Conservation (phyloP, 371 early-diverging fungal genomes). For the Mucor piriformis region DNA sequence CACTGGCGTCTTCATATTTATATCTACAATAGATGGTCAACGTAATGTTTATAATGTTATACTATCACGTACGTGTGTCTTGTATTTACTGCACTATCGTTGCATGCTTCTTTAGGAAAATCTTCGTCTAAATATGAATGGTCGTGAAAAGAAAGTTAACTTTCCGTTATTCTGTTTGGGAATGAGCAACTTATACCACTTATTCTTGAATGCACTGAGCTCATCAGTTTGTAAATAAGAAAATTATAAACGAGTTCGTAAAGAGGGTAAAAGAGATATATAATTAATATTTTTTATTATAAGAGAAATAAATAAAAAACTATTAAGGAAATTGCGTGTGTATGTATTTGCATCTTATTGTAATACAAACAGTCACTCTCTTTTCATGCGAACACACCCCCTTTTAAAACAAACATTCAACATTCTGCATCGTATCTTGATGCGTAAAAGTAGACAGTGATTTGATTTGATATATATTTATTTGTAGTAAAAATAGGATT, state of each 20-base stretch:
- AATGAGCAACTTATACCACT: neutral
- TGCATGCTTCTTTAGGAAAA: constrained; percentile 9
- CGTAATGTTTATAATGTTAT: neutral
- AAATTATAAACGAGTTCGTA: neutral
- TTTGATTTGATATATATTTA: neutral
- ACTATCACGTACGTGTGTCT: neutral
- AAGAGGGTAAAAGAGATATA: neutral
- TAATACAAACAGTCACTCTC: neutral
- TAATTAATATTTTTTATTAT: neutral
- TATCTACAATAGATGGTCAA: neutral
- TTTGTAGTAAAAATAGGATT: neutral
- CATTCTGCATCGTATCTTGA: neutral
- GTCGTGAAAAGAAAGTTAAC: neutral
- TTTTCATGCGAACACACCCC: neutral
- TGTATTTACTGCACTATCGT: neutral
- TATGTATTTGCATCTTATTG: neutral
- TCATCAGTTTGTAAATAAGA: constrained; percentile 6
- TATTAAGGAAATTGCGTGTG: neutral
- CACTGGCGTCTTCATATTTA: neutral
- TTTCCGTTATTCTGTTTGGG: neutral
- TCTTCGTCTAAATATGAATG: constrained; percentile 3
- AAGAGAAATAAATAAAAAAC: constrained; percentile 1
- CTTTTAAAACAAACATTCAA: neutral
- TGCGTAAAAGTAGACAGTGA: neutral
- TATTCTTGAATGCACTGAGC: constrained; percentile 10